Evolutionary conservation across 305 asterid species (phyloP).

Genomic region (Plantago coronopus): DNA sequence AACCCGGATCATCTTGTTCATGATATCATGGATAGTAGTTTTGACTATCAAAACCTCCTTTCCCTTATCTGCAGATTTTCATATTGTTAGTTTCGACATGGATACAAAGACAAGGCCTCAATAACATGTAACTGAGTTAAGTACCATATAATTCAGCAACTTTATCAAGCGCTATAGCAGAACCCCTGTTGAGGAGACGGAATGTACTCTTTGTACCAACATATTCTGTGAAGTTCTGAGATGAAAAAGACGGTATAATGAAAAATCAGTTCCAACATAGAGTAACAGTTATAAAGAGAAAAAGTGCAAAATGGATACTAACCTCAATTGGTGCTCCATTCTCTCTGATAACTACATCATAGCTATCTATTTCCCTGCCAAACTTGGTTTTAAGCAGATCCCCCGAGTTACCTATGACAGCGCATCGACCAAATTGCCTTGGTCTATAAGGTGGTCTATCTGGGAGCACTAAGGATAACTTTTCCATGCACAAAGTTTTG

Average conservation of each 20-base stretch:
- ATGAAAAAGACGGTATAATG: conserved; percentile 18
- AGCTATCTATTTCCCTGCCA: conserved; percentile 82
- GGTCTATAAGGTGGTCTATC: conserved; percentile 78
- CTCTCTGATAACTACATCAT: conserved; percentile 84
- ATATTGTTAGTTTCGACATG: conserved; percentile 27
- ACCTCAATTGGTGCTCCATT: conserved; percentile 99
- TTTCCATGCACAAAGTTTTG: conserved; percentile 83
- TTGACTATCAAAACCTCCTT: conserved; percentile 89
- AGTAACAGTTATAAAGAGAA: conserved; percentile 14
- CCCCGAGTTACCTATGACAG: conserved; percentile 98
- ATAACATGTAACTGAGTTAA: conserved; percentile 23
- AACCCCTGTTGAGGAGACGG: conserved; percentile 97
- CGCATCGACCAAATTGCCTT: conserved; percentile 77
- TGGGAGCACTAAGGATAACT: conserved; percentile 87
- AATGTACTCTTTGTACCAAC: conserved; percentile 95
- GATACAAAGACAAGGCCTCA: conserved; percentile 25
- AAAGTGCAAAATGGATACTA: conserved; percentile 13
- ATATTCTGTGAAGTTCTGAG: conserved; percentile 79
- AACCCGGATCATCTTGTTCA: conserved; percentile 96
- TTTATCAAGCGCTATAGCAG: conserved; percentile 99
- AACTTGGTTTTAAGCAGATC: conserved; percentile 87
- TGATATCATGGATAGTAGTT: conserved; percentile 91
- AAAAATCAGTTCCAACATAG: conserved; percentile 19
- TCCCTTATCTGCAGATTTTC: conserved; percentile 58
- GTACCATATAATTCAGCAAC: conserved; percentile 96